Conservation (phyloP, 768 basidiomycete species). For the Udeniomyces megalosporus region DNA sequence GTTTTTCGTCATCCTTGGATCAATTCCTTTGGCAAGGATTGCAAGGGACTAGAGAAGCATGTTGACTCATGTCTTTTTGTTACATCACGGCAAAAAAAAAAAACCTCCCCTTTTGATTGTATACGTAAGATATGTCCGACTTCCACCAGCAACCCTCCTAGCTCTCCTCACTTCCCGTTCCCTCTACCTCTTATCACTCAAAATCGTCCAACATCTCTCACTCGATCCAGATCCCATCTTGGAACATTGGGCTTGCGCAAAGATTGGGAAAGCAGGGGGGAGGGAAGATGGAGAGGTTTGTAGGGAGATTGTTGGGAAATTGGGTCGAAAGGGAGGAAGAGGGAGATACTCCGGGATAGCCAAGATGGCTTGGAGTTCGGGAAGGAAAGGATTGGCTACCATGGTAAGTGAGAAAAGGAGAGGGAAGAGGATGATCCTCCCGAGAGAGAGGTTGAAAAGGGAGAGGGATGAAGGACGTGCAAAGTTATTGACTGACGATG, state of each 20-base stretch:
- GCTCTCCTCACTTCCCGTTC: constrained; percentile 69
- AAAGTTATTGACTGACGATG: background rate
- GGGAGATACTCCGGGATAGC: constrained; percentile 94
- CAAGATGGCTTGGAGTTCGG: constrained; percentile 78
- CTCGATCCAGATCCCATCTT: constrained; percentile 74
- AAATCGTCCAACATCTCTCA: constrained; percentile 67
- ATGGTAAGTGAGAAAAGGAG: constrained; percentile 39
- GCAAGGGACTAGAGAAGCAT: no score
- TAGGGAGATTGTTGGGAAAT: constrained; percentile 71
- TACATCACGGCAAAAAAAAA: no score
- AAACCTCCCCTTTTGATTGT: no score
- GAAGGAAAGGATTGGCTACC: constrained; percentile 61
- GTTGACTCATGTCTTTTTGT: background rate
- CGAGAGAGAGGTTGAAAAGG: background rate
- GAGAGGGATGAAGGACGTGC: background rate
- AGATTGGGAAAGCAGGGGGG: constrained; percentile 40
- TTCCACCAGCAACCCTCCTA: constrained; percentile 66
- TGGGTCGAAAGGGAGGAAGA: constrained; percentile 32
- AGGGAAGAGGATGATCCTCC: background rate
- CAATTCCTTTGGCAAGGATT: no score
- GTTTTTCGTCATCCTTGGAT: constrained; percentile 21
- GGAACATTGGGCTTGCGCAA: constrained; percentile 89
- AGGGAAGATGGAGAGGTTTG: constrained; percentile 63
- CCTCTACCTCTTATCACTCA: constrained; percentile 77
- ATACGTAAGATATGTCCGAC: constrained; percentile 73